These are phyloP conservation scores for Chaetomium sp. DNA, from an alignment of 2,329 filamentous ascomycete genomes.

Conservation along the genomic window DNA sequence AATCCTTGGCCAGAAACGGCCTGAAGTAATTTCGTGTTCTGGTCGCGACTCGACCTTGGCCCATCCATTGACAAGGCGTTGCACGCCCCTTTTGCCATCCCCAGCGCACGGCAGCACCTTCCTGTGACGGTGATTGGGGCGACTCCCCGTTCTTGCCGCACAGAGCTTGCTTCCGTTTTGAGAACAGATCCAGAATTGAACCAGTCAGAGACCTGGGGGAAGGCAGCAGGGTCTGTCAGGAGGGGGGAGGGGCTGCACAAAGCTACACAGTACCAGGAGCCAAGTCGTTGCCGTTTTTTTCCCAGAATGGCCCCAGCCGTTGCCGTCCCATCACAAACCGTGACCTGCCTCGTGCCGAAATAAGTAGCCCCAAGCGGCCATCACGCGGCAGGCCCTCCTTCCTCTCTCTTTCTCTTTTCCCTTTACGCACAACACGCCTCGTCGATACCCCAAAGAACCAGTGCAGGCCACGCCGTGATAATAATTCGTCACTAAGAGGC, in stretches of 20 bases:
- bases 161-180: constrained; percentile 26
- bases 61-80: constrained; percentile 20
- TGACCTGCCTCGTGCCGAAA: constrained; percentile 31
- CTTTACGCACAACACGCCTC: constrained; percentile 27
- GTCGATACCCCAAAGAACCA: constrained; percentile 28
- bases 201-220: constrained; percentile 21
- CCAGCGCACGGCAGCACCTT: constrained; percentile 6
- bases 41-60: constrained; percentile 30
- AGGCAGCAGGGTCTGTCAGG: background rate
- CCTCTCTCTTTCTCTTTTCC: constrained; percentile 32
- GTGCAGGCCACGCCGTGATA: constrained; percentile 35
- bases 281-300: constrained; percentile 28
- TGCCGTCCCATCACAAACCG: constrained; percentile 21
- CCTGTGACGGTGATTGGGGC: constrained; percentile 18
- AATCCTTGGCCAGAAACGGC: constrained; percentile 37
- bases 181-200: constrained; percentile 8
- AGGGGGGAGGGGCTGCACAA: constrained; percentile 16
- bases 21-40: constrained; percentile 37
- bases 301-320: constrained; percentile 2
- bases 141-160: constrained; percentile 9
- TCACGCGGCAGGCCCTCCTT: constrained; percentile 31
- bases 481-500: constrained; percentile 28
- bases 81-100: constrained; percentile 24
- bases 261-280: constrained; percentile 10
- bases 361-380: constrained; percentile 34